Base-by-base conservation (phyloP, 345 rosid genomes). In the Aquilaria yunnanensis region DNA sequence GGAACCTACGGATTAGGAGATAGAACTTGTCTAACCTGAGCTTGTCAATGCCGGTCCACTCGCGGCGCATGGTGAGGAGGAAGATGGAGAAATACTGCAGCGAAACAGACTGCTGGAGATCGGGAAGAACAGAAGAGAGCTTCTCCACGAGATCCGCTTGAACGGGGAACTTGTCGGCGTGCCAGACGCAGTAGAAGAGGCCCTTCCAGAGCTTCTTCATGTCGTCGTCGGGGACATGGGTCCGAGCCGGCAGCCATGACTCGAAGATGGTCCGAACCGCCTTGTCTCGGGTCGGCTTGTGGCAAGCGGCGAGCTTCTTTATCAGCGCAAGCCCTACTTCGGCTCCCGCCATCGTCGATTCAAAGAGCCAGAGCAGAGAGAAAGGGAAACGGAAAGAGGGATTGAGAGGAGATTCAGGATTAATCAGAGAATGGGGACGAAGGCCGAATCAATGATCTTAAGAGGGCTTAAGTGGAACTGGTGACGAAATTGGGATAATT, bases 101-200 rank as follows among this genome's bases (percentile, higher is more conserved):
- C n/a, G 91, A 45, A 9, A 93, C 64, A 37, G 81, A 74, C 1
- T 76, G 65, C 33, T 77, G 77, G 51, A 93, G 88, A 4, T 76
- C 68, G 2, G 81, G 79, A 10, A 88, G 70, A 37, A 81, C 64
- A 23, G 85, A 70, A 49, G 89, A 73, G 75, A 90, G 84, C 56
- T 80, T 80, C 54, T 85, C 76, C 67, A 77, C 74, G 33, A 94
- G 97, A 4, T 82, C 79, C 16, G 87, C 56, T 70, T 94, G 99
- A 57, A 71, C 81, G 1, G 81, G 78, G 4, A 69, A 56, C 83
- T 94, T 90, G 66, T 94, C 99, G 55, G 99, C 78, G 70, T 90
- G 97, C 99, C 99, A 94, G 53, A 94, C 78, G 70, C 99, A 94
- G 76, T 94, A 94, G 80, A 94, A 94, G 60, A 94, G 83, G 10